Percentiles rank a stretch among this genome's conserved stretches.
Evolutionary conservation across 176 grass and related monocot species (phyloP).

Genomic region (Oryza meridionalis): DNA sequence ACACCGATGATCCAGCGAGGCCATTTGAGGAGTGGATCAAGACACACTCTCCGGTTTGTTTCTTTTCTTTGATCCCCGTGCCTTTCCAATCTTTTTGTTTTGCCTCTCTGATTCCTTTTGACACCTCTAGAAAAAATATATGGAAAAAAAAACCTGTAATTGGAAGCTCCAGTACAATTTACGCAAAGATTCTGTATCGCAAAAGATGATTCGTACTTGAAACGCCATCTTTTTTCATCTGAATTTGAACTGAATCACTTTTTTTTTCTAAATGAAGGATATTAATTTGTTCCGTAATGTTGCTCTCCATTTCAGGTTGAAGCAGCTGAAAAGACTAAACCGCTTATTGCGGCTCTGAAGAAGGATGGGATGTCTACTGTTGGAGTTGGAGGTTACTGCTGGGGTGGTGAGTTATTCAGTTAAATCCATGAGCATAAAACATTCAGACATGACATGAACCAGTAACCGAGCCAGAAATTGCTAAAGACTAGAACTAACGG

Average conservation of each 20-base stretch:
- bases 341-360: conserved; percentile 59
- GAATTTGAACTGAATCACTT: background rate
- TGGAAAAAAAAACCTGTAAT: background rate
- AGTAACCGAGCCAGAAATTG: too few relatives aligned
- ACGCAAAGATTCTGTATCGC: background rate
- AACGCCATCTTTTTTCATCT: background rate
- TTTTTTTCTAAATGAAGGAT: too few relatives aligned
- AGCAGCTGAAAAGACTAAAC: conserved; percentile 49
- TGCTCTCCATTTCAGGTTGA: background rate
- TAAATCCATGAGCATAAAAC: too few relatives aligned
- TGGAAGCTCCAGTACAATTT: background rate
- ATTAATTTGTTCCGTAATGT: background rate
- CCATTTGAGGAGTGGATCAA: conserved; percentile 54
- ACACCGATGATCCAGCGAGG: conserved; percentile 34
- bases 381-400: conserved; percentile 69
- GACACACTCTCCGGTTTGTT: conserved; percentile 52
- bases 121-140: background rate
- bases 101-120: background rate
- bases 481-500: too few relatives aligned
- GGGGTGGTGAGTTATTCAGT: conserved; percentile 62
- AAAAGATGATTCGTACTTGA: too few relatives aligned
- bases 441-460: too few relatives aligned
- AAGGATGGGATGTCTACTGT: conserved; percentile 44
- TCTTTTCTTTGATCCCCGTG: too few relatives aligned
- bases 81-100: background rate